phyloP scores from a whole-genome alignment of 2,329 filamentous ascomycete species.

The Metarhizium brunneum region DNA sequence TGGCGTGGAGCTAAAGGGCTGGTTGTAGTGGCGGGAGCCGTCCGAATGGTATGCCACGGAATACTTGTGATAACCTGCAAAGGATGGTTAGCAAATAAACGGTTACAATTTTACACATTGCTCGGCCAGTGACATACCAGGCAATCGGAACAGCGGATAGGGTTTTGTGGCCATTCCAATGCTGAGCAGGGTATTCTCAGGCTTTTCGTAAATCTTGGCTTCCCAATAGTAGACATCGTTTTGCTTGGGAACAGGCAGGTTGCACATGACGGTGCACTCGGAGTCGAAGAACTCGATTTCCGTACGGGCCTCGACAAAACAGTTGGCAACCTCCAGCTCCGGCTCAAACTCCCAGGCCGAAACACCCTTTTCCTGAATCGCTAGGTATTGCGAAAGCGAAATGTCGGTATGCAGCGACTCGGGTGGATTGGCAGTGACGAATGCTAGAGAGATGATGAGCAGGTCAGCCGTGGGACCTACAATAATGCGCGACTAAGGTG shows the following conservation, averaged over 20 bases:
- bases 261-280: slow-evolving; percentile 94
- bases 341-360: slow-evolving; percentile 99
- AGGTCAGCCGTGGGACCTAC: slow-evolving; percentile 4
- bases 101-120: neutral
- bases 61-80: slow-evolving; percentile 72
- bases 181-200: slow-evolving; percentile 75
- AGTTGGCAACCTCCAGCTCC: slow-evolving; percentile 97
- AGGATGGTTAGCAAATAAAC: neutral
- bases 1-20: slow-evolving; percentile 70
- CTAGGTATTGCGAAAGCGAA: slow-evolving; percentile 91
- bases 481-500: neutral
- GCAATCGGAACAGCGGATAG: slow-evolving; percentile 87
- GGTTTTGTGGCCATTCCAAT: slow-evolving; percentile 96
- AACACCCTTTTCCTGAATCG: slow-evolving; percentile 99
- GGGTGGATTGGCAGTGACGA: slow-evolving; percentile 86
- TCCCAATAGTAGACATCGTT: slow-evolving; percentile 99
- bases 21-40: slow-evolving; percentile 81
- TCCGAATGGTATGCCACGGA: slow-evolving; percentile 87
- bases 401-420: slow-evolving; percentile 96
- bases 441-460: slow-evolving; percentile 48
- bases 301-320: slow-evolving; percentile 91
- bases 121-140: slow-evolving; percentile 50
- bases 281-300: slow-evolving; percentile 99
- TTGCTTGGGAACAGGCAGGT: slow-evolving; percentile 92
- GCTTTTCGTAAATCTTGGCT: slow-evolving; percentile 96